Conservation (phyloP, 768 basidiomycete species). For the Boletus bicolor region DNA sequence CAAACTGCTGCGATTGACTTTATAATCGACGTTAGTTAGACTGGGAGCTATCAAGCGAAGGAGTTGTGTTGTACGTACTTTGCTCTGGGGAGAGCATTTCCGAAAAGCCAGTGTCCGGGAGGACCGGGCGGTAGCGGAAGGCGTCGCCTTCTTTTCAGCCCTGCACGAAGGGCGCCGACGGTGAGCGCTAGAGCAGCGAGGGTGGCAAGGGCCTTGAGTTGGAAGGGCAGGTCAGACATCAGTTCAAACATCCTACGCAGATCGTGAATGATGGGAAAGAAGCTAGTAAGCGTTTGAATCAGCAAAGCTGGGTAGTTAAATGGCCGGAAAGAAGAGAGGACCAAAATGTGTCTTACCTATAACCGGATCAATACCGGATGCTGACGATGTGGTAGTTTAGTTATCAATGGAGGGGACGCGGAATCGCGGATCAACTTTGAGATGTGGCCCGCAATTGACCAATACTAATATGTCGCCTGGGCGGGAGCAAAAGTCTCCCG, state of each 20-base stretch:
- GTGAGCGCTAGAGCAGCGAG: conserved; percentile 19
- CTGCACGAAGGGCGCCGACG: conserved; percentile 6
- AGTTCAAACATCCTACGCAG: conserved; percentile 7
- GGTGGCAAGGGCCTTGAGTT: conserved; percentile 17
- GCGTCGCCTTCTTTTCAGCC: conserved; percentile 7
- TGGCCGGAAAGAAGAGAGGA: conserved; percentile 3
- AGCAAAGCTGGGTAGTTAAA: conserved; percentile 3
- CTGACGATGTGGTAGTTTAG: background rate
- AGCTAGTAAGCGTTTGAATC: too few relatives aligned
- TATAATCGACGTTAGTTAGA: background rate
- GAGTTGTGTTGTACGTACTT: conserved; percentile 19
- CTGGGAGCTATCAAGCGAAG: background rate
- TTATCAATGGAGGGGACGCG: background rate
- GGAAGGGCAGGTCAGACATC: conserved; percentile 4
- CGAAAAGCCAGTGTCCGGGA: conserved; percentile 34
- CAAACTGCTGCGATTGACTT: conserved; percentile 42
- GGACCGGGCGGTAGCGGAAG: conserved; percentile 32
- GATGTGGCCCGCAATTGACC: background rate
- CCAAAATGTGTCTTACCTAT: background rate
- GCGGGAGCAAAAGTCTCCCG: background rate
- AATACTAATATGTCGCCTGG: background rate
- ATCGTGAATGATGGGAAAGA: background rate
- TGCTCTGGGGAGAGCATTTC: conserved; percentile 24
- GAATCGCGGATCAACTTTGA: background rate
- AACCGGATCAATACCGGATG: background rate